Percentiles rank a stretch among this genome's conserved stretches.
Evolutionary conservation across 768 basidiomycete genomes (phyloP).

Genomic region (Galerina marginata): DNA sequence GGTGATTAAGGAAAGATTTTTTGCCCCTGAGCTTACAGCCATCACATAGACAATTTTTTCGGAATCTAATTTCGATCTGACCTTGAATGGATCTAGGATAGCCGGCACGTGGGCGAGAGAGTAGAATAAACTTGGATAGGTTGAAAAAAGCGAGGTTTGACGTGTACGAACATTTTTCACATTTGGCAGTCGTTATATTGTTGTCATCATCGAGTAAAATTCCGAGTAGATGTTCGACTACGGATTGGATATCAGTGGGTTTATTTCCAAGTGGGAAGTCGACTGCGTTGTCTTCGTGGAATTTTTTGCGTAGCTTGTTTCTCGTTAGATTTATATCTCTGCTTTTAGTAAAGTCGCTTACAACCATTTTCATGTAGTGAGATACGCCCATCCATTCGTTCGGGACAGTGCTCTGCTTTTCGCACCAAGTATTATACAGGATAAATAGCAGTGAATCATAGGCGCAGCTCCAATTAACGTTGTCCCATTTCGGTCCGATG

Average conservation of each 20-base stretch:
- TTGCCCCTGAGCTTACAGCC: not conserved
- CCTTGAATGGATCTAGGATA: not conserved
- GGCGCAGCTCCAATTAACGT: not conserved
- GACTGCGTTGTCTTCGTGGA: not conserved
- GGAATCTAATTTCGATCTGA: not conserved
- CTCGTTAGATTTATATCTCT: not conserved
- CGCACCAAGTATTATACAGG: not conserved
- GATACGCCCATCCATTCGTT: not conserved
- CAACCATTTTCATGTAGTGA: not conserved
- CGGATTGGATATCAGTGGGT: not conserved
- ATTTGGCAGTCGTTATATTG: not conserved
- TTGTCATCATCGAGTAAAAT: not conserved
- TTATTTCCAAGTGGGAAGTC: not conserved
- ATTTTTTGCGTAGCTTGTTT: not conserved
- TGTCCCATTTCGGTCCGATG: not conserved
- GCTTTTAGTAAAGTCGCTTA: not conserved
- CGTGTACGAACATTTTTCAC: not conserved
- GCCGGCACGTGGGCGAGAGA: not conserved
- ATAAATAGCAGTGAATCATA: not conserved
- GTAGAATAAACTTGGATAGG: not conserved
- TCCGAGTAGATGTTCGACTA: not conserved
- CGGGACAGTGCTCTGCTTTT: not conserved
- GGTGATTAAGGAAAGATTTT: not conserved
- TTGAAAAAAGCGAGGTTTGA: not conserved
- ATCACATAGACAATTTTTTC: not conserved